Conservation (phyloP, 352 stramenopile genomes). For the Lagenidium sp. region DNA sequence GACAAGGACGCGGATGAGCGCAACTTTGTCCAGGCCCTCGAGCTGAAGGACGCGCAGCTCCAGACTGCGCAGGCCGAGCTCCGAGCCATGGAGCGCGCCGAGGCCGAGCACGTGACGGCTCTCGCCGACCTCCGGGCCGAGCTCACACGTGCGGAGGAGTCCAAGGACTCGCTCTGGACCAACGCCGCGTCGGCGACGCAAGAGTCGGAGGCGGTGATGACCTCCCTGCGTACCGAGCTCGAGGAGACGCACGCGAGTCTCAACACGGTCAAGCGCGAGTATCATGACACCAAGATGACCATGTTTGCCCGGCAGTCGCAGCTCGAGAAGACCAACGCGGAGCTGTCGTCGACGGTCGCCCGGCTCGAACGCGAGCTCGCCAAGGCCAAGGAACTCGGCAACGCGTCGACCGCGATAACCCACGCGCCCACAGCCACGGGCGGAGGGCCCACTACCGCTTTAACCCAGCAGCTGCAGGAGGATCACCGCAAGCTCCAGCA, state of each 20-base stretch:
- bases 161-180: constrained; percentile 61
- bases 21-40: constrained; percentile 62
- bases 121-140: constrained; percentile 35
- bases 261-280: constrained; percentile 53
- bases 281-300: constrained; percentile 44
- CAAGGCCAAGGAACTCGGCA: constrained; percentile 23
- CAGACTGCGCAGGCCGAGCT: constrained; percentile 38
- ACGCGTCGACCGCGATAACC: background rate
- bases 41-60: constrained; percentile 61
- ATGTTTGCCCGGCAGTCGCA: constrained; percentile 71
- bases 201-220: constrained; percentile 53
- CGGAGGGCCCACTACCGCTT: background rate
- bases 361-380: constrained; percentile 47
- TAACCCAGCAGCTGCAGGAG: constrained; percentile 17
- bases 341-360: constrained; percentile 60
- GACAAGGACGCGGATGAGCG: constrained; percentile 62
- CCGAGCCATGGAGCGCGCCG: constrained; percentile 22
- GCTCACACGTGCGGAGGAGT: constrained; percentile 37
- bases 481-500: constrained; percentile 58
- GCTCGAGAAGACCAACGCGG: constrained; percentile 65
- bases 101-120: constrained; percentile 22
- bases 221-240: constrained; percentile 48
- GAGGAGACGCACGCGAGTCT: constrained; percentile 53
- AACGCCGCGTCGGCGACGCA: constrained; percentile 56
- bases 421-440: background rate